Evolutionary conservation across 345 rosid species (phyloP), one percentile per base, ranked within the genome.

Genomic region (Punica granatum): DNA sequence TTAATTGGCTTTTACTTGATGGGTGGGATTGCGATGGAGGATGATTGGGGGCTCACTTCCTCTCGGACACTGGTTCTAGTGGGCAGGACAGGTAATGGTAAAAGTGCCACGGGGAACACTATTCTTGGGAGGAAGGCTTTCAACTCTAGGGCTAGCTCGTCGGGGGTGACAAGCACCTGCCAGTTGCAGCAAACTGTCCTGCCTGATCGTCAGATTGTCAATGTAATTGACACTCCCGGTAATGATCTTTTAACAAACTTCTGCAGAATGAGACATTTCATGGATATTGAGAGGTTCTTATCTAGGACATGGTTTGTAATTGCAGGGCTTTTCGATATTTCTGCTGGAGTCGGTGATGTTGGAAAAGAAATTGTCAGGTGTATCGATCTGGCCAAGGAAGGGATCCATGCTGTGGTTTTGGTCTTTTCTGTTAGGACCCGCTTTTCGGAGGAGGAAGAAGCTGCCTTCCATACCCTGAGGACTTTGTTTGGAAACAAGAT

Each of bases 191-290:
- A 59, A 58, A 78, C 89, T 59, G 73, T 70, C 0, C 72, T 81
- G 42, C 73, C 66, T 65, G 88, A 86, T 78, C 94, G 96, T 7
- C 97, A 87, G 48, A 69, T 80, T 39, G 64, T 93, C 71, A 90
- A 86, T 78, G 98, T 93, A 60, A 81, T 93, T 30, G 97, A 90
- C 66, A 93, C 98, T 74, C 98, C 97, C 64, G 97, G 98, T 93
- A 80, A 37, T 41, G 70, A n/a, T 44, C 7, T 1, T 8, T 28
- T 56, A 15, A 23, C 66, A 31, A 49, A 31, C 43, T 60, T 37
- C 28, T 44, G 28, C 13, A 60, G 0, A 2, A 1, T 33, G 31
- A 72, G 26, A 11, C 64, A 41, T 36, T 65, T 33, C 26, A 43
- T 48, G n/a, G 64, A 43, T 32, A 26, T 6, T 28, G 23, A 12